Evolutionary conservation across 2,329 filamentous ascomycete genomes (phyloP), one percentile per base, ranked within the genome.

Genomic region (Daldinia eschscholtzii): DNA sequence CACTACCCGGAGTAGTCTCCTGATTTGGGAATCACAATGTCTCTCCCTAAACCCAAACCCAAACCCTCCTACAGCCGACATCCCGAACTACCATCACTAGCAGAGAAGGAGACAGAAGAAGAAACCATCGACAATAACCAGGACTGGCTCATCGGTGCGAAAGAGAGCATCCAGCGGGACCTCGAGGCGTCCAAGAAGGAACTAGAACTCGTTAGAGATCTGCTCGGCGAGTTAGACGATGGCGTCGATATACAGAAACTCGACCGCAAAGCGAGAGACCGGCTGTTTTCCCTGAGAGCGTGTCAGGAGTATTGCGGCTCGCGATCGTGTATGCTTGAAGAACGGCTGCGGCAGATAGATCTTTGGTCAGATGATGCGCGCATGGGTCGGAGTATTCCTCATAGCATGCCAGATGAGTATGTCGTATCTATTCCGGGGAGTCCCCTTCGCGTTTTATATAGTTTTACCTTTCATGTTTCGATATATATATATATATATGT

Each of bases 221-320:
- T 72, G 5, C 53, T 77, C 13, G 69, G 73, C 18, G 72, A 75
- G 6, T 37, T 72, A 10, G 68, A 71, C 7, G n/a, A 15, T n/a
- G 42, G 53, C 9, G 52, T 42, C 6, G 20, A 55, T 35, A 52
- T 52, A 10, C 50, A 65, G 10, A 26, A 37, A 42, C 26, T 41
- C 1, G 61, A n/a, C n/a, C 20, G n/a, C 23, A 33, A 37, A 20
- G 57, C 64, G 10, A 48, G 55, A 41, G 71, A 72, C 4, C 65
- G 70, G 30, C 53, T 68, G 42, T 58, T 73, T 18, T 59, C 72
- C 1, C 72, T 78, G 66, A 68, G 65, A 10, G 73, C 75, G 2
- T 78, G 76, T 20, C 71, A 70, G 10, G 74, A 76, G 53, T 76
- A 75, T 50, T 71, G 72, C 6, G 65, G 70, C 10, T 75, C 72